Evolutionary conservation across 192 early-diverging fungal genomes (phyloP).

Genomic region (Coemansia sp.): DNA sequence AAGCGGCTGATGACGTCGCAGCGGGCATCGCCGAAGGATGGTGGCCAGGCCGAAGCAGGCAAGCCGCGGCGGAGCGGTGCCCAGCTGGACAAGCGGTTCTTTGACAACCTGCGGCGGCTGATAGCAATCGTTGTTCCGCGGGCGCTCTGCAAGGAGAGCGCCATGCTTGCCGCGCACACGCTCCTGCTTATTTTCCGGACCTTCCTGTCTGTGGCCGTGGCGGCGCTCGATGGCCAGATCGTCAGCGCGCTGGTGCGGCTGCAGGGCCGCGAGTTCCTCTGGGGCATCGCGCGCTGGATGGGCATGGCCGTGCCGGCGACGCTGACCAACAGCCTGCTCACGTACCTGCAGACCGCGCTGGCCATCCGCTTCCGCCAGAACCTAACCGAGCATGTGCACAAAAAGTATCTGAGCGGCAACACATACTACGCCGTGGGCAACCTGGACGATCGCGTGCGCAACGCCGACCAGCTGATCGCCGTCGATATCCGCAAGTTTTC

Average conservation of each 20-base stretch:
- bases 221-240: slow-evolving; percentile 63
- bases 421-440: slow-evolving; percentile 94
- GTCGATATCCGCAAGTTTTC: slow-evolving; percentile 92
- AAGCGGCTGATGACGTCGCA: slow-evolving; percentile 30
- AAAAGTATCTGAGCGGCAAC: slow-evolving; percentile 81
- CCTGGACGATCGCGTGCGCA: slow-evolving; percentile 88
- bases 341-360: slow-evolving; percentile 72
- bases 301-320: slow-evolving; percentile 90
- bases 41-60: background rate
- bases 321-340: slow-evolving; percentile 91
- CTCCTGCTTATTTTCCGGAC: slow-evolving; percentile 86
- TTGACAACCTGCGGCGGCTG: slow-evolving; percentile 64
- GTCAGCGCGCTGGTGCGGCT: slow-evolving; percentile 69
- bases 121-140: slow-evolving; percentile 85
- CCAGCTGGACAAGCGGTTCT: slow-evolving; percentile 55
- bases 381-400: slow-evolving; percentile 85
- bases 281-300: slow-evolving; percentile 89
- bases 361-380: slow-evolving; percentile 78
- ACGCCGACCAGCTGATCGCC: slow-evolving; percentile 85
- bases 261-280: slow-evolving; percentile 69
- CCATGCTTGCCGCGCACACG: slow-evolving; percentile 79
- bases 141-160: slow-evolving; percentile 77
- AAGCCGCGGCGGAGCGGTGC: slow-evolving; percentile 15
- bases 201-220: slow-evolving; percentile 86
- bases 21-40: slow-evolving; percentile 6